phyloP scores from a whole-genome alignment of 2,329 filamentous ascomycete species.

The Alternaria sp. region DNA sequence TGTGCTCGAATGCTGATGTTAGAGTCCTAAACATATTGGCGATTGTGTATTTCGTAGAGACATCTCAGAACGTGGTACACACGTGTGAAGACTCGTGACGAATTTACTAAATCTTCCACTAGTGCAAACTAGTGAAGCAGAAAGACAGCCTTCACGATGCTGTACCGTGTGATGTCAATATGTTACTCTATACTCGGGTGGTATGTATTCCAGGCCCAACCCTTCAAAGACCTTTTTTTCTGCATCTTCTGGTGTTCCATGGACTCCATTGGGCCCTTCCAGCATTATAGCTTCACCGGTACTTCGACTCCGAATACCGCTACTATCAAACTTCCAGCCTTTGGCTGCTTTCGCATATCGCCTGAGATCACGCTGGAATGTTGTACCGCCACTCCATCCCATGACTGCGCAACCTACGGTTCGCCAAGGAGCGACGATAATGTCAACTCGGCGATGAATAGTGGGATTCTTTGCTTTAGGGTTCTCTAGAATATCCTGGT shows the following conservation, averaged over 20 bases:
- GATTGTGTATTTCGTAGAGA: neutral
- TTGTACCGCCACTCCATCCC: constrained; percentile 89
- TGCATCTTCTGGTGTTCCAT: constrained; percentile 70
- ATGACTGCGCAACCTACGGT: constrained; percentile 88
- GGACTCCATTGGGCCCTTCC: constrained; percentile 58
- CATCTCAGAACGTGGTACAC: neutral
- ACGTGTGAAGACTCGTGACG: constrained; percentile 2
- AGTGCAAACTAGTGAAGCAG: neutral
- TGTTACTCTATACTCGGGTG: constrained; percentile 57
- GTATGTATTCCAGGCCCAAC: constrained; percentile 66
- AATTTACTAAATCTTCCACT: neutral
- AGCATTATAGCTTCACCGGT: constrained; percentile 78
- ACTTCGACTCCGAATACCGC: constrained; percentile 75
- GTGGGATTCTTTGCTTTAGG: constrained; percentile 69
- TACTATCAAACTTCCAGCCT: constrained; percentile 88
- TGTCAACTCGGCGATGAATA: constrained; percentile 86
- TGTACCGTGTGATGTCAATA: constrained; percentile 39
- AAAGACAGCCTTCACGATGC: neutral
- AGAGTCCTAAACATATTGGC: neutral
- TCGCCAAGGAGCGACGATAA: constrained; percentile 88
- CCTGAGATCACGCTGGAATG: constrained; percentile 86
- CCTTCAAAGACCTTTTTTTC: constrained; percentile 83
- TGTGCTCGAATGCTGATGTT: neutral
- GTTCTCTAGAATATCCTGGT: constrained; percentile 46
- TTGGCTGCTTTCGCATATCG: constrained; percentile 78